phyloP scores from a whole-genome alignment of 2,329 filamentous ascomycete genomes.

The Penicillium sp. region DNA sequence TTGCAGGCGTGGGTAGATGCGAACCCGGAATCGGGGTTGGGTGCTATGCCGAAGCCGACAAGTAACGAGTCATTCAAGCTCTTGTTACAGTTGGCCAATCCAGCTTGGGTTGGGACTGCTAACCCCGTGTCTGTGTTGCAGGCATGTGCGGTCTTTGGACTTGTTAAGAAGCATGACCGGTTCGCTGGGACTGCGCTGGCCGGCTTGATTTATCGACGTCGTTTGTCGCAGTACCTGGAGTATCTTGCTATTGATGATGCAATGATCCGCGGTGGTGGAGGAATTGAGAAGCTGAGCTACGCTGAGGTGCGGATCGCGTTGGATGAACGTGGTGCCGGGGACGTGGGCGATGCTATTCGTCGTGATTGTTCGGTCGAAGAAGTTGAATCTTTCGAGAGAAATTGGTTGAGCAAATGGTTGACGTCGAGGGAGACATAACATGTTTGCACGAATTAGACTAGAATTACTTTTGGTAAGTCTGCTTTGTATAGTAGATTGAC shows the following conservation, averaged over 20 bases:
- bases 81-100: conserved; percentile 26
- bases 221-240: conserved; percentile 55
- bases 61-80: conserved; percentile 29
- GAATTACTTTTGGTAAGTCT: background rate
- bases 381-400: conserved; percentile 32
- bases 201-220: conserved; percentile 51
- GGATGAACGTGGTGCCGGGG: conserved; percentile 62
- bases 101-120: conserved; percentile 21
- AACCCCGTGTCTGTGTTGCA: conserved; percentile 27
- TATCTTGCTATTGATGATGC: conserved; percentile 71
- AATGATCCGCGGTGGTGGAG: conserved; percentile 65
- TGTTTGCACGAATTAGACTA: background rate
- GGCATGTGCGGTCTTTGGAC: conserved; percentile 37
- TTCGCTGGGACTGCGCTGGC: conserved; percentile 39
- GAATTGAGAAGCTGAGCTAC: conserved; percentile 56
- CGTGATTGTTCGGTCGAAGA: conserved; percentile 16
- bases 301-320: conserved; percentile 71
- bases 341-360: conserved; percentile 19
- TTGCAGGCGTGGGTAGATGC: conserved; percentile 23
- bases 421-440: conserved; percentile 9
- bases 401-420: conserved; percentile 41
- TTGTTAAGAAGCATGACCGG: conserved; percentile 37
- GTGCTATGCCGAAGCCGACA: background rate
- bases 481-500: background rate
- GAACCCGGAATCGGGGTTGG: background rate